phyloP scores from a whole-genome alignment of 2,329 filamentous ascomycete species.

The Epichloe festucae region DNA sequence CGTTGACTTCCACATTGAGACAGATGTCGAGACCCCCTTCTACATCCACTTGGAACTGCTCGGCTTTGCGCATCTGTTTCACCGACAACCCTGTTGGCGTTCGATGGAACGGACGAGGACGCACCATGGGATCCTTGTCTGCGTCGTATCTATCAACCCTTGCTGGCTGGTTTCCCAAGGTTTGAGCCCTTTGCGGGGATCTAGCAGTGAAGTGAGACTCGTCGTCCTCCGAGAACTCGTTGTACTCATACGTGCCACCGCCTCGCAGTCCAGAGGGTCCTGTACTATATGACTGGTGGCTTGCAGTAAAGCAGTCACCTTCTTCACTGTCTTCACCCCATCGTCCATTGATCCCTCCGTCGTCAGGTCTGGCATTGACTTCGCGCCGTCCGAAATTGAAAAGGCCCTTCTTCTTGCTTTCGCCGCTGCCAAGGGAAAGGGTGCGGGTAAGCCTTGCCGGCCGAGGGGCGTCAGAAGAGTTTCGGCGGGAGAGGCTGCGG shows the following conservation, averaged over 20 bases:
- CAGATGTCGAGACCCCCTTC: constrained; percentile 76
- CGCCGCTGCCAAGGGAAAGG: constrained; percentile 45
- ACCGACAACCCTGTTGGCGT: constrained; percentile 55
- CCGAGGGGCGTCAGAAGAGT: constrained; percentile 23
- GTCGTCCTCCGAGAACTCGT: constrained; percentile 41
- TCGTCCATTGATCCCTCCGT: constrained; percentile 42
- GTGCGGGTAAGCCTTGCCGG: constrained; percentile 38
- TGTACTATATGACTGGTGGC: constrained; percentile 10
- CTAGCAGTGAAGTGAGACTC: constrained; percentile 42
- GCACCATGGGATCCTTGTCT: constrained; percentile 9
- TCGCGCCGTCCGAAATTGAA: constrained; percentile 30
- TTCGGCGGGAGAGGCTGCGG: constrained; percentile 29
- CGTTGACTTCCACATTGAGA: constrained; percentile 79
- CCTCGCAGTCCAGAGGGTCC: constrained; percentile 23
- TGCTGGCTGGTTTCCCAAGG: constrained; percentile 15
- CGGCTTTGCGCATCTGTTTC: constrained; percentile 44
- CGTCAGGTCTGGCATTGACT: constrained; percentile 27
- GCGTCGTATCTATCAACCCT: constrained; percentile 11
- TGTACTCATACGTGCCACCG: constrained; percentile 25
- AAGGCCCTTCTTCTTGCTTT: constrained; percentile 29
- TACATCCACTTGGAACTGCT: constrained; percentile 54
- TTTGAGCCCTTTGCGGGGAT: constrained; percentile 19
- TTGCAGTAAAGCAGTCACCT: constrained; percentile 16
- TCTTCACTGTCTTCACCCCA: constrained; percentile 36
- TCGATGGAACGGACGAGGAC: constrained; percentile 43